Evolutionary conservation across 352 stramenopile genomes (phyloP).

Genomic region (Thalassiosira hispida): DNA sequence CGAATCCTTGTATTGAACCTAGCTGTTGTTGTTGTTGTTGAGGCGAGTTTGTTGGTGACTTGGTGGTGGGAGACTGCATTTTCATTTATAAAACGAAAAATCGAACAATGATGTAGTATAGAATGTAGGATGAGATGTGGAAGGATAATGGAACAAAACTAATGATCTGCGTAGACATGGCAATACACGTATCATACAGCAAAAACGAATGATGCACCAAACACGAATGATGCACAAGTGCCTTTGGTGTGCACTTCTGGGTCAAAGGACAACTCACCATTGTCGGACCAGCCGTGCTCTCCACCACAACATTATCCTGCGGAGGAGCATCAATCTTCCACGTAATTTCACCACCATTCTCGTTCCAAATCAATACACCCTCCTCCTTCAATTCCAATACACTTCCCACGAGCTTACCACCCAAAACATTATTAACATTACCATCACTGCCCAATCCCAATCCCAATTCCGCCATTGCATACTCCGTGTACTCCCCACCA

Average conservation of each 20-base stretch:
- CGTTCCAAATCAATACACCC: constrained; percentile 23
- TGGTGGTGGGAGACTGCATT: not conserved
- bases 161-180: no score
- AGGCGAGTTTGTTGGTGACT: not conserved
- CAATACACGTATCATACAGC: no score
- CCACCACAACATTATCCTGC: not conserved
- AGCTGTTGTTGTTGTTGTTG: not conserved
- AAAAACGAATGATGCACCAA: no score
- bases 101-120: not conserved
- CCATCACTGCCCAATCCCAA: not conserved
- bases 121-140: no score
- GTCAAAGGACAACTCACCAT: not conserved
- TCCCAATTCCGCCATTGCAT: constrained; percentile 1
- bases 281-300: not conserved
- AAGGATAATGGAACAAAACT: no score
- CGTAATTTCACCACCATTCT: constrained; percentile 14
- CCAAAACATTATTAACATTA: not conserved
- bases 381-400: constrained; percentile 30
- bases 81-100: not conserved
- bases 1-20: constrained; percentile 12
- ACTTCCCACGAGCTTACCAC: not conserved
- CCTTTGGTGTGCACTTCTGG: no score
- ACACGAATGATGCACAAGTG: no score
- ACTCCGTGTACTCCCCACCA: constrained; percentile 3
- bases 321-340: constrained; percentile 38